phyloP scores from a whole-genome alignment of 345 rosid species.

The Euclidium syriacum region DNA sequence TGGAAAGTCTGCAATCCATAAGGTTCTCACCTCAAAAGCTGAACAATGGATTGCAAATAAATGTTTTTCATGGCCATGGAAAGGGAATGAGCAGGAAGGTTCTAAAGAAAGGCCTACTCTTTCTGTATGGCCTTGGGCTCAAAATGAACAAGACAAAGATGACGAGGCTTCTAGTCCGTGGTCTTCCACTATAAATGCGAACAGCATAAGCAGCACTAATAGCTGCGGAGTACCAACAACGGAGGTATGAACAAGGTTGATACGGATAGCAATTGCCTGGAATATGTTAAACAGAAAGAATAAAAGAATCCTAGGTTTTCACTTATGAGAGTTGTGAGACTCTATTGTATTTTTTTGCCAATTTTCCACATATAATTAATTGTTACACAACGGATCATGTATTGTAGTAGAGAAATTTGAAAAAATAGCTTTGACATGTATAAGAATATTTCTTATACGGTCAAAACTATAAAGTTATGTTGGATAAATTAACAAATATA shows the following conservation, averaged over 20 bases:
- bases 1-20: constrained; percentile 65
- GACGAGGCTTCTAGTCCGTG: constrained; percentile 73
- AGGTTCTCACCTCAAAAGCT: constrained; percentile 68
- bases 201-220: constrained; percentile 89
- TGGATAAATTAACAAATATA: no score
- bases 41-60: constrained; percentile 86
- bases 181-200: constrained; percentile 69
- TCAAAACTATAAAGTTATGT: no score
- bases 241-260: constrained; percentile 74
- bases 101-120: constrained; percentile 46
- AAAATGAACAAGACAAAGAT: constrained; percentile 48
- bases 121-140: constrained; percentile 54
- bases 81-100: constrained; percentile 70
- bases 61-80: constrained; percentile 96
- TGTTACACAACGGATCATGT: no score
- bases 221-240: constrained; percentile 87
- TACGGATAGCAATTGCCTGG: constrained; percentile 64
- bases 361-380: no score
- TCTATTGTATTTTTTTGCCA: no score
- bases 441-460: no score
- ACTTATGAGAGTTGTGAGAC: no score
- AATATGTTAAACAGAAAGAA: no score
- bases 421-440: no score
- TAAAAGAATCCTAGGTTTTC: no score
- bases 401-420: no score